phyloP scores from a whole-genome alignment of 768 basidiomycete genomes.

The Amanita thiersii region DNA sequence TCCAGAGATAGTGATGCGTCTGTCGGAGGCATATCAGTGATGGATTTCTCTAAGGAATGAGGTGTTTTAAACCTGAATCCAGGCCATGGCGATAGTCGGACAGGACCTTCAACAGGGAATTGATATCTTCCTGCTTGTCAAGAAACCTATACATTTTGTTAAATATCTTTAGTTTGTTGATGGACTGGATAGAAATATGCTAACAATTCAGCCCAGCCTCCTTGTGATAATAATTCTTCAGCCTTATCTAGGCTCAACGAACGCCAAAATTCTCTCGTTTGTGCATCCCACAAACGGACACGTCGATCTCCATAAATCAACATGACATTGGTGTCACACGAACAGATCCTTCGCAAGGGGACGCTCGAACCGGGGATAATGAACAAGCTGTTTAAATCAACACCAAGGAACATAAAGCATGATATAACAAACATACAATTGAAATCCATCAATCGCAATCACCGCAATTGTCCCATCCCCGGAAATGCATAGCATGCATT shows the following conservation, averaged over 20 bases:
- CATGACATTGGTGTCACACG: constrained; percentile 63
- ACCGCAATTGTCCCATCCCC: constrained; percentile 78
- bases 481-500: constrained; percentile 66
- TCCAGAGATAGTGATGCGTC: constrained; percentile 37
- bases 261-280: constrained; percentile 77
- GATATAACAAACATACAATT: constrained; percentile 44
- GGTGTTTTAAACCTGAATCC: constrained; percentile 9
- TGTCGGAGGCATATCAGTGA: neutral
- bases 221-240: constrained; percentile 60
- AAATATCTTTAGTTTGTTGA: neutral
- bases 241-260: constrained; percentile 75
- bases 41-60: neutral
- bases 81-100: constrained; percentile 4
- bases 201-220: constrained; percentile 72
- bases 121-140: constrained; percentile 4
- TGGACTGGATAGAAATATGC: neutral
- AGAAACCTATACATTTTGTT: constrained; percentile 14
- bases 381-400: constrained; percentile 47
- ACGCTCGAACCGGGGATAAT: constrained; percentile 77
- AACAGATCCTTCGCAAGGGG: constrained; percentile 52
- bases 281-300: constrained; percentile 82
- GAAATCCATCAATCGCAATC: constrained; percentile 64
- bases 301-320: constrained; percentile 69
- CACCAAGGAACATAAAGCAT: constrained; percentile 5
- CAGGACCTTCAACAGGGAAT: constrained; percentile 4